Evolutionary conservation across 768 basidiomycete genomes (phyloP), one percentile per base, ranked within the genome.

Genomic region (Kwoniella bestiolae): DNA sequence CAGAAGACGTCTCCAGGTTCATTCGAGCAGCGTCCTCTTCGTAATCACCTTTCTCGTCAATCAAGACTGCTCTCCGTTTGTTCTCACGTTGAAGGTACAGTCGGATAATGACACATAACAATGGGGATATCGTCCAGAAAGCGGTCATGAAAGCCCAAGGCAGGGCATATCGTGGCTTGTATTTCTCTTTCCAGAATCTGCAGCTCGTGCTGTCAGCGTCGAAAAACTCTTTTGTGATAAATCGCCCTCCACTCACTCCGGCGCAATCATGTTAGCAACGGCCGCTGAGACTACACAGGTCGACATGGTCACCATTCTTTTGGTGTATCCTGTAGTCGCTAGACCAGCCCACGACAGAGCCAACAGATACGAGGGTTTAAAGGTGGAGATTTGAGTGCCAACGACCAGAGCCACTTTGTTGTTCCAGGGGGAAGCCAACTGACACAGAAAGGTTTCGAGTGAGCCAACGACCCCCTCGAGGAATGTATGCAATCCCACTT

Each of bases 111-210:
- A 55, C 32, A 34, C 53, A 55, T 11, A 55, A 21, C 3, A n/a
- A 4, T 3, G 53, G 53, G 5, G 53, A 55, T 12, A 55, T 55
- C 11, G 23, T 28, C 53, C 53, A 55, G 53, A 55, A 55, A 18
- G 53, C 53, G 5, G 53, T 55, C 53, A 55, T 55, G 34, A 55
- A 55, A 16, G 53, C 28, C 53, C 53, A 55, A 12, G 53, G 53
- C 18, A 55, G 29, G 28, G 8, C 6, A 35, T 55, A 55, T 6
- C 29, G 9, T 18, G 53, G 53, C 32, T 21, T 55, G 23, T 55
- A 55, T n/a, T 55, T 55, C 26, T 31, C 56, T 29, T 58, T 41
- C 56, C 56, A 58, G 16, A 58, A 58, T 21, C 44, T 58, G 51
- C n/a, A n/a, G n/a, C n/a, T n/a, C n/a, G n/a, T n/a, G n/a, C n/a